Conservation (phyloP, 1,284 basidiomycete species). For the Phylloporus sp. region DNA sequence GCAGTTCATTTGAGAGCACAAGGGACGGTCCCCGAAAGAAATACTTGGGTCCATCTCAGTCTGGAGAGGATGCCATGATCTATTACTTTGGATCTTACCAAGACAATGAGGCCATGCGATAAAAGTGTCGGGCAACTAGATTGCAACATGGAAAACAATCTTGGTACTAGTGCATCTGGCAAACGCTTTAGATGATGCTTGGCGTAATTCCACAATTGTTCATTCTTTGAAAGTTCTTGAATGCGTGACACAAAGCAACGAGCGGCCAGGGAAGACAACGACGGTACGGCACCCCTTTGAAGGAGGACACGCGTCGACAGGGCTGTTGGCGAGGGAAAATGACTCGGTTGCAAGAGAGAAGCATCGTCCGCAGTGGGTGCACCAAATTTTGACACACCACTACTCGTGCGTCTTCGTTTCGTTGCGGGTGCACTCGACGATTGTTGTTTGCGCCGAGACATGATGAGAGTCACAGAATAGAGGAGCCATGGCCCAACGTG, state of each 20-base stretch:
- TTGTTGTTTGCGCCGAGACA: conserved; percentile 21
- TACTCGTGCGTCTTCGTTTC: conserved; percentile 43
- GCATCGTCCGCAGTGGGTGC: conserved; percentile 53
- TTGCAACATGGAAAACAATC: conserved; percentile 59
- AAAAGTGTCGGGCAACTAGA: conserved; percentile 58
- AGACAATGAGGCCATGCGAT: conserved; percentile 60
- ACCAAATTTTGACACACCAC: conserved; percentile 41
- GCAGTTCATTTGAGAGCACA: conserved; percentile 56
- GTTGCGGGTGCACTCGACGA: conserved; percentile 12
- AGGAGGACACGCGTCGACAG: conserved; percentile 55
- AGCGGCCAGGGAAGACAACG: conserved; percentile 59
- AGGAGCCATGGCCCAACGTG: too few relatives aligned
- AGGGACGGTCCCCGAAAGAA: conserved; percentile 66
- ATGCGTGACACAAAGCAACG: conserved; percentile 60
- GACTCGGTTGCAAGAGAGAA: conserved; percentile 39
- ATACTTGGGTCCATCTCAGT: conserved; percentile 48
- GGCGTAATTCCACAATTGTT: conserved; percentile 48
- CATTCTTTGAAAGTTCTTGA: conserved; percentile 47
- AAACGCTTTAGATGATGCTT: conserved; percentile 53
- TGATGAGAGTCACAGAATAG: neutral
- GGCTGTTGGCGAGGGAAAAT: conserved; percentile 58
- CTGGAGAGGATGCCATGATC: conserved; percentile 2
- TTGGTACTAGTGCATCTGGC: conserved; percentile 61
- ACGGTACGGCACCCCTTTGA: conserved; percentile 42
- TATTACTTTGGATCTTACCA: conserved; percentile 47